phyloP scores from a whole-genome alignment of 2,329 filamentous ascomycete species.

The Hypomyces perniciosus region DNA sequence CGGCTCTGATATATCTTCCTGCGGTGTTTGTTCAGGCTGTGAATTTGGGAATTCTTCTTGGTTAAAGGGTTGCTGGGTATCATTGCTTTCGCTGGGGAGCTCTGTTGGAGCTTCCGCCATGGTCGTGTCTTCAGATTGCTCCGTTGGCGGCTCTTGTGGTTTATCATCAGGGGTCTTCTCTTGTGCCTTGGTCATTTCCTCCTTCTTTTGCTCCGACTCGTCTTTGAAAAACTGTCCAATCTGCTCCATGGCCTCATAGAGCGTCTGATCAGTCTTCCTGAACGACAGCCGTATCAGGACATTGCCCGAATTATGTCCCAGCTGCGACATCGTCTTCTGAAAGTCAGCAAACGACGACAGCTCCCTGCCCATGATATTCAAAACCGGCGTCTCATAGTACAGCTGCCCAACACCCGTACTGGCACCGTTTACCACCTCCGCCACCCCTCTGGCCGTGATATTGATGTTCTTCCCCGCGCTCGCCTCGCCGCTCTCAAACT shows the following conservation, averaged over 20 bases:
- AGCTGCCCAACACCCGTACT: conserved; percentile 64
- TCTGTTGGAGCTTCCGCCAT: conserved; percentile 19
- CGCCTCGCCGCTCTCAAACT: conserved; percentile 76
- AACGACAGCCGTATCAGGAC: conserved; percentile 74
- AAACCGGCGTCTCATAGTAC: conserved; percentile 79
- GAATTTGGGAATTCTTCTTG: conserved; percentile 7
- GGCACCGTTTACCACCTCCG: conserved; percentile 49
- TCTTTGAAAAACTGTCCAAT: conserved; percentile 70
- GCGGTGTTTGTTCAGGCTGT: conserved; percentile 16
- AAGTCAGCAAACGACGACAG: conserved; percentile 72
- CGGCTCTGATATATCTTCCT: conserved; percentile 10
- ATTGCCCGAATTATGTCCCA: conserved; percentile 81
- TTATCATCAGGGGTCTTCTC: conserved; percentile 6
- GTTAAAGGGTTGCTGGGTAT: background rate
- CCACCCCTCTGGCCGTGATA: conserved; percentile 76
- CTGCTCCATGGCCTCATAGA: conserved; percentile 79
- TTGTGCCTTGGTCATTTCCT: conserved; percentile 10
- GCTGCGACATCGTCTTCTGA: conserved; percentile 80
- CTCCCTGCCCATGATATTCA: conserved; percentile 79
- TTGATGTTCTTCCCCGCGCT: conserved; percentile 60
- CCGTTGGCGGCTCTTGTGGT: conserved; percentile 3
- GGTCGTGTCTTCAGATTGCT: conserved; percentile 17
- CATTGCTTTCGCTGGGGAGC: background rate
- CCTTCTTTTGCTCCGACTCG: conserved; percentile 27
- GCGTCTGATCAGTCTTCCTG: conserved; percentile 65